A percentile compares a stretch with the other conserved stretches of the same genome.
Conservation (phyloP, 2,329 filamentous ascomycete genomes). For the Talaromyces sp. region DNA sequence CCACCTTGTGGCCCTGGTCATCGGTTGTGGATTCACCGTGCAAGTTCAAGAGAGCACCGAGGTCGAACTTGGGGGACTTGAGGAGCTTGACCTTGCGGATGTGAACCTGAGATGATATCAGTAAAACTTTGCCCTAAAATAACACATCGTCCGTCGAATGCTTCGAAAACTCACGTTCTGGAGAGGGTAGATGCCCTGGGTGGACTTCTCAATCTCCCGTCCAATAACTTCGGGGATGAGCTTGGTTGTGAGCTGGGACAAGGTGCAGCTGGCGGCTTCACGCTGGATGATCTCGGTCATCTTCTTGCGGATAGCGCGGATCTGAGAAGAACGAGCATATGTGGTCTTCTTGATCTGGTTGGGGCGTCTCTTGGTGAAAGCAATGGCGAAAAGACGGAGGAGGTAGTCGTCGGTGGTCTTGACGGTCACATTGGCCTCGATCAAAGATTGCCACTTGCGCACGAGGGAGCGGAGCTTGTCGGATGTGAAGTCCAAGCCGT, state of each 20-base stretch:
- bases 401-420: constrained; percentile 99
- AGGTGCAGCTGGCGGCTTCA: constrained; percentile 89
- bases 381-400: constrained; percentile 96
- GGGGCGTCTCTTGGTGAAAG: constrained; percentile 97
- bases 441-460: constrained; percentile 98
- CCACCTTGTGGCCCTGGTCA: constrained; percentile 96
- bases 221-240: constrained; percentile 99
- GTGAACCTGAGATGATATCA: constrained; percentile 68
- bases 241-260: constrained; percentile 96
- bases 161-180: constrained; percentile 70
- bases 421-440: constrained; percentile 99
- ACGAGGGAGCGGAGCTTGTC: constrained; percentile 99
- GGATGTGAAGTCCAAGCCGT: constrained; percentile 99
- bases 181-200: constrained; percentile 98
- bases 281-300: constrained; percentile 99
- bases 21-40: constrained; percentile 96
- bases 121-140: neutral
- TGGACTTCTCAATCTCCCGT: constrained; percentile 99
- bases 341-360: constrained; percentile 99
- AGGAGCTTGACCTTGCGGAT: constrained; percentile 99
- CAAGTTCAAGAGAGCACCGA: constrained; percentile 89
- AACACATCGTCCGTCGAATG: constrained; percentile 35
- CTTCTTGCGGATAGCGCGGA: constrained; percentile 97
- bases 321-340: constrained; percentile 94
- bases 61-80: constrained; percentile 98